These are phyloP conservation scores for Chenopodium formosanum DNA, from an alignment of 148 eudicot genomes.

Conservation along the genomic window DNA sequence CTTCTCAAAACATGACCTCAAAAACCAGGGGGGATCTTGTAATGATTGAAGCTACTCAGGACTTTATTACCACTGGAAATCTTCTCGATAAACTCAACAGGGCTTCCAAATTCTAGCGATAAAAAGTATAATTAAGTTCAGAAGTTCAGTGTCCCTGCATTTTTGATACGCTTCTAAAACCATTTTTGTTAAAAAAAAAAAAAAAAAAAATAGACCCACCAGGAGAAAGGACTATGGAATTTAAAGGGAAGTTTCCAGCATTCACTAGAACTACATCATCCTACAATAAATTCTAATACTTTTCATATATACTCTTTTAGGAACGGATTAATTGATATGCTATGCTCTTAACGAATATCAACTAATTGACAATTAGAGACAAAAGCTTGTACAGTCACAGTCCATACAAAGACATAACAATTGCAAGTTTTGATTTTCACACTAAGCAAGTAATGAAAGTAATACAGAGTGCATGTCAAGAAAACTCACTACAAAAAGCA, in stretches of 20 bases:
- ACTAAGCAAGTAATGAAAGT: no score
- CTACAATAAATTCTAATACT: no score
- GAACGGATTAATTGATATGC: no score
- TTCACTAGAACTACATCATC: background rate
- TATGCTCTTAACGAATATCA: no score
- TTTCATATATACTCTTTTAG: background rate
- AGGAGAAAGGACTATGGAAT: background rate
- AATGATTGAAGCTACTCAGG: background rate
- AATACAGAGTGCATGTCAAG: background rate
- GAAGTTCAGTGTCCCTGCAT: background rate
- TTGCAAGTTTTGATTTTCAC: background rate
- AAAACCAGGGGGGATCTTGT: background rate
- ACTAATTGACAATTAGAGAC: background rate
- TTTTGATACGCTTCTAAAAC: background rate
- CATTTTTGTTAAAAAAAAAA: background rate
- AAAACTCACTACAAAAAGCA: conserved; percentile 1
- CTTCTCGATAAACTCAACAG: background rate
- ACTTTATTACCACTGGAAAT: background rate
- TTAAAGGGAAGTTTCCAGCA: background rate
- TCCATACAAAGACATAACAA: background rate
- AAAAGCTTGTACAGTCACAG: background rate
- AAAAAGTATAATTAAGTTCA: background rate
- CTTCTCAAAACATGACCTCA: background rate
- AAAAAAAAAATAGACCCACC: background rate
- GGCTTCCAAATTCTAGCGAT: background rate